Percentiles rank a stretch among this genome's conserved stretches.
Conservation (phyloP, 1,284 basidiomycete genomes). For the Ceratobasidium sp. region DNA sequence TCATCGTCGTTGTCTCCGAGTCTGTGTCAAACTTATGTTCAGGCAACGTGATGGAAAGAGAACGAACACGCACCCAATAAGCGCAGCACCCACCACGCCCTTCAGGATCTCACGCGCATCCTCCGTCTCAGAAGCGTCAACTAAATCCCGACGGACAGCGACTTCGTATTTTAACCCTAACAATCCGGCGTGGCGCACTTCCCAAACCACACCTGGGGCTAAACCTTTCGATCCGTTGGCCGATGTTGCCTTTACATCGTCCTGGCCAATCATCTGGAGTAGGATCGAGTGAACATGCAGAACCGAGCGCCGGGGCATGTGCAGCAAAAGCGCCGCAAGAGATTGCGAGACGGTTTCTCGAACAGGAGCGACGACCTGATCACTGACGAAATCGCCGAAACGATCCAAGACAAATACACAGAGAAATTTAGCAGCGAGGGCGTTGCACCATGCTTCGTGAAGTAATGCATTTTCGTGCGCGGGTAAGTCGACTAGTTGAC, state of each 20-base stretch:
- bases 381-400: slow-evolving; percentile 97
- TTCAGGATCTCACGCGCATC: slow-evolving; percentile 63
- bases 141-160: slow-evolving; percentile 85
- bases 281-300: slow-evolving; percentile 83
- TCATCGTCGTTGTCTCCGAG: slow-evolving; percentile 94
- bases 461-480: slow-evolving; percentile 64
- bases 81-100: slow-evolving; percentile 85
- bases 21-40: slow-evolving; percentile 52
- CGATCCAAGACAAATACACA: slow-evolving; percentile 95
- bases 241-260: slow-evolving; percentile 57
- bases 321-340: slow-evolving; percentile 84
- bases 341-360: slow-evolving; percentile 97
- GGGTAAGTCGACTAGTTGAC: slow-evolving; percentile 55
- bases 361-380: slow-evolving; percentile 97
- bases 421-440: slow-evolving; percentile 84
- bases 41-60: slow-evolving; percentile 30
- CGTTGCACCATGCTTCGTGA: slow-evolving; percentile 89
- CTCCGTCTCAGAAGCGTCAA: slow-evolving; percentile 55
- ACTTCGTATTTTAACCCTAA: slow-evolving; percentile 98
- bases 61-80: slow-evolving; percentile 72
- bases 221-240: slow-evolving; percentile 47
- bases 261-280: slow-evolving; percentile 92
- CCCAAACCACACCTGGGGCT: slow-evolving; percentile 79
- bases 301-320: slow-evolving; percentile 81
- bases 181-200: slow-evolving; percentile 95